Evolutionary conservation across 208 protist genomes (phyloP).

Genomic region (Entamoeba histolytica): DNA sequence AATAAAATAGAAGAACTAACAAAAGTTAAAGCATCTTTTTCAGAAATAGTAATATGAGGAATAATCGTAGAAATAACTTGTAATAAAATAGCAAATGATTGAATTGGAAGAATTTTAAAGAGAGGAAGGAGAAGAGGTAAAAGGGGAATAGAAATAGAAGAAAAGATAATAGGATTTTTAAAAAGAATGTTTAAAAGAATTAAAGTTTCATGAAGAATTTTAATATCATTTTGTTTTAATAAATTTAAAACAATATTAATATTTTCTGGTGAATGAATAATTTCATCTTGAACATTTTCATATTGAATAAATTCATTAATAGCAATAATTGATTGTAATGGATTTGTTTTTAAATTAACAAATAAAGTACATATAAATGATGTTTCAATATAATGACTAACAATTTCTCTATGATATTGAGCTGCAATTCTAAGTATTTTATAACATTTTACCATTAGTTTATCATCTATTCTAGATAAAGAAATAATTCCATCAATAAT

Average conservation of each 20-base stretch:
- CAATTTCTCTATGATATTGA: neutral
- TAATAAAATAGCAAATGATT: neutral
- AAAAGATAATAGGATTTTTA: neutral
- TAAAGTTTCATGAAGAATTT: neutral
- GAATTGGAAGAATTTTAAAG: neutral
- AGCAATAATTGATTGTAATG: neutral
- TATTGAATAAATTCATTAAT: neutral
- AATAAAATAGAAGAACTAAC: neutral
- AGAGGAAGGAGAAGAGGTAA: neutral
- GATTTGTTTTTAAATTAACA: neutral
- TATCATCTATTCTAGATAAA: neutral
- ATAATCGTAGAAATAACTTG: neutral
- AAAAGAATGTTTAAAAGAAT: neutral
- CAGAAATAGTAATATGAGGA: neutral
- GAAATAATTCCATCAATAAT: neutral
- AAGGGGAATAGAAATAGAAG: neutral
- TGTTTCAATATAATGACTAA: neutral
- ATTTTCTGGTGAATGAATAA: neutral
- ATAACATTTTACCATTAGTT: neutral
- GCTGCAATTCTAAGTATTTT: neutral
- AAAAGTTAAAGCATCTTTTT: neutral
- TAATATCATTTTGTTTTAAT: neutral
- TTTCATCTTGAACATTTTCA: neutral
- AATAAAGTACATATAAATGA: neutral
- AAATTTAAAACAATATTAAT: neutral